Conservation (phyloP, 768 basidiomycete species). For the Pulveroboletus frians region DNA sequence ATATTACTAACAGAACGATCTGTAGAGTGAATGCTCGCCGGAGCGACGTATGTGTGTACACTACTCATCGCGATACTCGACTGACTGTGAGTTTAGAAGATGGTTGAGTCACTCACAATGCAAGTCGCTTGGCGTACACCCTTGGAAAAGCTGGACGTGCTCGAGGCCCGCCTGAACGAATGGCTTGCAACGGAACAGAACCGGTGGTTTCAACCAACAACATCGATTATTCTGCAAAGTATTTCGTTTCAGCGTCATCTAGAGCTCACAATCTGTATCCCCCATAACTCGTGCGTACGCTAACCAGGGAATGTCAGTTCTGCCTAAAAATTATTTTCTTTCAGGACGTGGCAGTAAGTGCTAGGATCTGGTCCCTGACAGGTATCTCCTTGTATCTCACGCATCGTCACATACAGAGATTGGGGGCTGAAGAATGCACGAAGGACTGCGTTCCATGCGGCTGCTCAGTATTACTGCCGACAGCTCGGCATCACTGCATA, state of each 20-base stretch:
- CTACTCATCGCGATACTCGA: neutral
- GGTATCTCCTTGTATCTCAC: slow-evolving; percentile 4
- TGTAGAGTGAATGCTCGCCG: slow-evolving; percentile 65
- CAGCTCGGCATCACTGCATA: slow-evolving; percentile 62
- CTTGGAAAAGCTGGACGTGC: slow-evolving; percentile 61
- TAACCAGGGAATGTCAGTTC: neutral
- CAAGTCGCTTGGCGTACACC: slow-evolving; percentile 76
- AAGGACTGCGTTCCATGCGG: slow-evolving; percentile 76
- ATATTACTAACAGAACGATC: neutral
- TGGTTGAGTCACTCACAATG: slow-evolving; percentile 60
- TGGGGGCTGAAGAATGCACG: slow-evolving; percentile 60
- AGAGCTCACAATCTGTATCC: slow-evolving; percentile 63
- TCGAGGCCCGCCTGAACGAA: slow-evolving; percentile 62
- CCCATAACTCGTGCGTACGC: slow-evolving; percentile 42
- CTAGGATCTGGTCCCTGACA: neutral
- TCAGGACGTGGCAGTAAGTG: slow-evolving; percentile 34
- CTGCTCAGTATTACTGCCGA: slow-evolving; percentile 65
- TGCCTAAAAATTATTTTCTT: slow-evolving; percentile 6
- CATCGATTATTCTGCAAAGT: slow-evolving; percentile 55
- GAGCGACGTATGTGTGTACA: slow-evolving; percentile 46
- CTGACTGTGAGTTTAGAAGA: slow-evolving; percentile 44
- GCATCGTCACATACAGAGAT: slow-evolving; percentile 29
- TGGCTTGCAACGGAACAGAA: slow-evolving; percentile 80
- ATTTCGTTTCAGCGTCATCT: slow-evolving; percentile 64
- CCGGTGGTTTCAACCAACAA: slow-evolving; percentile 70